Evolutionary conservation across 306 rosid genomes (phyloP).

Genomic region (Quercus gilva): DNA sequence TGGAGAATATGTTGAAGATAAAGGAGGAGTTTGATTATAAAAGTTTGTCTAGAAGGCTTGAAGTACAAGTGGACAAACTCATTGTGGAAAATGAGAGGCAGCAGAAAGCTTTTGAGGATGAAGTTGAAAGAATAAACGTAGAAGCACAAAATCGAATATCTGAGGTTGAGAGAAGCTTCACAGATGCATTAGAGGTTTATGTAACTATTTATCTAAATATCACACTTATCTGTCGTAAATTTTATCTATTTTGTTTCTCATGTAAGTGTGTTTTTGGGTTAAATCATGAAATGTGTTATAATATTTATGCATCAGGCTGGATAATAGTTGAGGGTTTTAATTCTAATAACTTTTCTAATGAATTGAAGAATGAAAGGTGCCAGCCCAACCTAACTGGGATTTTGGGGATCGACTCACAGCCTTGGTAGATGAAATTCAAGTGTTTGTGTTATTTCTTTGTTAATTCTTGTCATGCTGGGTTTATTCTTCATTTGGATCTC

Average conservation of each 20-base stretch:
- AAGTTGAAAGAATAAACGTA: constrained; percentile 66
- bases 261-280: background rate
- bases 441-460: background rate
- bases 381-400: background rate
- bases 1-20: constrained; percentile 92
- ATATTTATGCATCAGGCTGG: constrained; percentile 7
- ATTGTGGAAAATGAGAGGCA: constrained; percentile 94
- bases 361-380: background rate
- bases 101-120: constrained; percentile 79
- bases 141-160: constrained; percentile 70
- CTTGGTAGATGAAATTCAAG: background rate
- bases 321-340: background rate
- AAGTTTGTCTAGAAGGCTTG: constrained; percentile 90
- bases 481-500: background rate
- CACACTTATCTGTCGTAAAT: background rate
- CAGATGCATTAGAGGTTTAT: constrained; percentile 92
- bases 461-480: background rate
- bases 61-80: constrained; percentile 81
- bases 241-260: background rate
- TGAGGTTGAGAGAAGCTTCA: constrained; percentile 86
- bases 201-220: constrained; percentile 19
- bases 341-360: background rate
- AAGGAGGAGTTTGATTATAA: constrained; percentile 99
- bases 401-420: background rate
- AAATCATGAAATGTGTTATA: constrained; percentile 8